Evolutionary conservation across 106 monocot species (phyloP).

Genomic region (Phalaenopsis equestris): DNA sequence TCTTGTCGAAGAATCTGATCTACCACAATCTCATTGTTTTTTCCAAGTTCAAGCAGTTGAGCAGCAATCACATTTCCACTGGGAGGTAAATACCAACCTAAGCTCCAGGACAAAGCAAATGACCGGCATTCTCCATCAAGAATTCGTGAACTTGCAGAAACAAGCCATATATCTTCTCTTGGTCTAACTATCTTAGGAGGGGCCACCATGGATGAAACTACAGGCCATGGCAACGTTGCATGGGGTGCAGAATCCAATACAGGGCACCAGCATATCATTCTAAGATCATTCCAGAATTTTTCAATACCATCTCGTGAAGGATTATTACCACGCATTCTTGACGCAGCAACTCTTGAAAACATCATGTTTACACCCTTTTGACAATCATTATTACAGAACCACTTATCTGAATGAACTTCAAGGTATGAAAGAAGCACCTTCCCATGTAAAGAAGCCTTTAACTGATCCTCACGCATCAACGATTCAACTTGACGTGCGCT

Average conservation of each 20-base stretch:
- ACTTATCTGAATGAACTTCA: conserved; percentile 82
- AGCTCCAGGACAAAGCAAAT: conserved; percentile 46
- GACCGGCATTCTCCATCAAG: conserved; percentile 92
- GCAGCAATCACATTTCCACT: conserved; percentile 82
- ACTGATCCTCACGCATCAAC: conserved; percentile 72
- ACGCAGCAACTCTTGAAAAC: conserved; percentile 35
- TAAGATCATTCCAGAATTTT: conserved; percentile 87
- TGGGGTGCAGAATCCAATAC: conserved; percentile 65
- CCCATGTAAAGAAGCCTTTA: conserved; percentile 66
- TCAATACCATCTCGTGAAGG: conserved; percentile 41
- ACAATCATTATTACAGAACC: conserved; percentile 33
- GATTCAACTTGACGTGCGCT: conserved; percentile 87
- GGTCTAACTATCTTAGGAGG: conserved; percentile 83
- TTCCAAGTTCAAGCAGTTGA: conserved; percentile 95
- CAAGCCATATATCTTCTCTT: conserved; percentile 82
- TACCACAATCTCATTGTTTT: conserved; percentile 86
- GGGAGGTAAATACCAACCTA: conserved; percentile 90
- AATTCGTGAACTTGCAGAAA: conserved; percentile 95
- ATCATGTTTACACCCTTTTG: conserved; percentile 32
- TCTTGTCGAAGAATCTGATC: conserved; percentile 87
- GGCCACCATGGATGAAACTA: conserved; percentile 78
- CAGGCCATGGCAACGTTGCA: conserved; percentile 86
- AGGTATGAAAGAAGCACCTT: conserved; percentile 88
- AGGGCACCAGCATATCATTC: conserved; percentile 97
- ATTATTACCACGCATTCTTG: conserved; percentile 25